Base-by-base conservation (phyloP, 768 basidiomycete genomes). In the Boletus rubropictus region DNA sequence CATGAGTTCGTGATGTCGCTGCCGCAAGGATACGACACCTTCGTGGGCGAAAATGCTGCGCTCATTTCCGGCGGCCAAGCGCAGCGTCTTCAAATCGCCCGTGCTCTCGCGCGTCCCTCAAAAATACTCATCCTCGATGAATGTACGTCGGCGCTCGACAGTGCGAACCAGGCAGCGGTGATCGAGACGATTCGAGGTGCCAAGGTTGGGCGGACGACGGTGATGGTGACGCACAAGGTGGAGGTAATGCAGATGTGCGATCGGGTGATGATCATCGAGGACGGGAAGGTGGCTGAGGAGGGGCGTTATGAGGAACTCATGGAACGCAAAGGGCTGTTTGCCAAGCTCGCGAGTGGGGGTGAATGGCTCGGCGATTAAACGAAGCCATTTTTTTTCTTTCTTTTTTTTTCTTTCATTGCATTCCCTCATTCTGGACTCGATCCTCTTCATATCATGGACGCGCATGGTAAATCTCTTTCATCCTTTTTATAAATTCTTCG, bases 31-130 rank as follows among this genome's bases (percentile, higher is more conserved):
- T 97, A 97, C 69, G 82, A 91, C 39, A 96, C 92, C 0, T 63
- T 75, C 36, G 75, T 97, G 3, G 95, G 95, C 35, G 92, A 95
- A 71, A 94, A 94, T 64, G 95, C 90, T 0, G 70, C 78, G n/a
- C 75, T 92, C 35, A 79, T 98, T 48, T 94, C 91, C 0, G 95
- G 95, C 17, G 95, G 95, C 1, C 95, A 98, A 60, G 92, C 90
- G 1, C 95, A 98, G 69, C 79, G 95, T 7, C 71, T 97, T 15
- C 86, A 88, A 62, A 92, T 98, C 56, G 94, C 94, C 0, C 79
- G 94, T 6, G 91, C 94, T 0, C 77, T 97, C n/a, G 86, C 83
- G 2, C 75, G 88, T 28, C 77, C 80, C 0, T 72, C 82, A 0
- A 77, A 74, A 37, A 77, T 97, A 12, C 72, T 96, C 38, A 82